A percentile compares a stretch with the other conserved stretches of the same genome.
Evolutionary conservation across 2,329 filamentous ascomycete genomes (phyloP).

Genomic region (Sarocladium strictum): DNA sequence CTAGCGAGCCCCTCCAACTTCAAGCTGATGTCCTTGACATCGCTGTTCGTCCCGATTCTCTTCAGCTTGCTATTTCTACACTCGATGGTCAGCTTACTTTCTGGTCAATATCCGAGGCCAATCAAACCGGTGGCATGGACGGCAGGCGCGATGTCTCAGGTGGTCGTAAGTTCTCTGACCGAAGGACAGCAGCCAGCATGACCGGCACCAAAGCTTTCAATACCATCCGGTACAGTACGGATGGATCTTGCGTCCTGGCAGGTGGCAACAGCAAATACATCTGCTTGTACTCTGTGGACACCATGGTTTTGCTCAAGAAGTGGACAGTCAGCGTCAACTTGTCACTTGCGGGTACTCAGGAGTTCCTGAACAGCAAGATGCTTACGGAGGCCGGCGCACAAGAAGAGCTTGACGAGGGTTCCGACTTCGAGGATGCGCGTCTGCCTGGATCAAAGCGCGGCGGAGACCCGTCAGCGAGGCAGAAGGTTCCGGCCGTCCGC

Average conservation of each 20-base stretch:
- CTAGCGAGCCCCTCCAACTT: slow-evolving; percentile 86
- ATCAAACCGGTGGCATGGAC: slow-evolving; percentile 81
- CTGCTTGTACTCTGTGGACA: slow-evolving; percentile 90
- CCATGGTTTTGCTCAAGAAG: slow-evolving; percentile 87
- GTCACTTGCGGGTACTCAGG: slow-evolving; percentile 92
- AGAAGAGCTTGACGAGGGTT: slow-evolving; percentile 83
- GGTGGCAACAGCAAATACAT: slow-evolving; percentile 98
- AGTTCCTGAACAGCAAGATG: slow-evolving; percentile 88
- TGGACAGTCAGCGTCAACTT: slow-evolving; percentile 94
- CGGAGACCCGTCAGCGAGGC: slow-evolving; percentile 72
- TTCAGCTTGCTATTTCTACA: slow-evolving; percentile 86
- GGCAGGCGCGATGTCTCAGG: slow-evolving; percentile 89
- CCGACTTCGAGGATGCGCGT: slow-evolving; percentile 76
- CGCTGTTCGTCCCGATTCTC: slow-evolving; percentile 81
- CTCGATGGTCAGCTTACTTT: slow-evolving; percentile 92
- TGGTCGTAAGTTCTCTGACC: slow-evolving; percentile 80
- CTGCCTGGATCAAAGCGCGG: slow-evolving; percentile 84
- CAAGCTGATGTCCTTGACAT: slow-evolving; percentile 87
- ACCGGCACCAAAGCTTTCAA: slow-evolving; percentile 87
- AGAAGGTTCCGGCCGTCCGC: slow-evolving; percentile 71
- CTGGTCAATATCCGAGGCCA: slow-evolving; percentile 85
- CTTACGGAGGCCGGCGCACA: slow-evolving; percentile 85
- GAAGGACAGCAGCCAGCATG: slow-evolving; percentile 84
- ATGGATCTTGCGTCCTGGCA: slow-evolving; percentile 84
- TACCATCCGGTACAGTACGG: slow-evolving; percentile 83